These are phyloP conservation scores for Venturia carpophila DNA, from an alignment of 2,329 filamentous ascomycete genomes.

Conservation along the genomic window DNA sequence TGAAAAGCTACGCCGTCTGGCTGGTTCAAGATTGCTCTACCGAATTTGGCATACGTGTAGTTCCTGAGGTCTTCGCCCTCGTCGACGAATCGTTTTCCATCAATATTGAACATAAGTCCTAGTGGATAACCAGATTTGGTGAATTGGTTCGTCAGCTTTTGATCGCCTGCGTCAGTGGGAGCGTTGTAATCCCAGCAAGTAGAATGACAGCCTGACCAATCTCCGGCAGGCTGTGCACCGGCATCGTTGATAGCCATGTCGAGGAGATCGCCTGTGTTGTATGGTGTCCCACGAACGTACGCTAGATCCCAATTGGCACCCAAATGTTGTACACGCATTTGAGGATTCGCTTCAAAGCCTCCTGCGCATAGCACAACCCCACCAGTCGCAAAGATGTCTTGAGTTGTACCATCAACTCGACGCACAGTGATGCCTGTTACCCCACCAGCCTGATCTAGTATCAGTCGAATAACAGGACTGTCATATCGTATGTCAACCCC, in stretches of 20 bases:
- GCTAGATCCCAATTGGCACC: slow-evolving; percentile 57
- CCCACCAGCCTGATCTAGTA: slow-evolving; percentile 28
- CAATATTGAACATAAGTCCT: slow-evolving; percentile 51
- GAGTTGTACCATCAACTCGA: slow-evolving; percentile 21
- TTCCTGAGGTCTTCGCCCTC: slow-evolving; percentile 59
- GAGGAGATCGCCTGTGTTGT: slow-evolving; percentile 54
- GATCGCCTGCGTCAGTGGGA: slow-evolving; percentile 46
- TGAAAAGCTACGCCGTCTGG: slow-evolving; percentile 54
- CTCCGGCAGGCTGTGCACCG: slow-evolving; percentile 45
- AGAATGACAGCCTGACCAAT: slow-evolving; percentile 59
- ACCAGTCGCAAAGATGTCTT: slow-evolving; percentile 27
- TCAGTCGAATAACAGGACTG: slow-evolving; percentile 38
- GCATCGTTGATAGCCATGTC: slow-evolving; percentile 45
- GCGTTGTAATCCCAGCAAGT: slow-evolving; percentile 59
- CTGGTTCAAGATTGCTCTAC: slow-evolving; percentile 53
- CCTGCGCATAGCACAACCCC: slow-evolving; percentile 51
- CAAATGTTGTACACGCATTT: slow-evolving; percentile 36
- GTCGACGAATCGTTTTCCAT: slow-evolving; percentile 56
- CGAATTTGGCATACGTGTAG: slow-evolving; percentile 61
- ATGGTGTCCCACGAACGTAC: slow-evolving; percentile 52
- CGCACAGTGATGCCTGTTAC: slow-evolving; percentile 31
- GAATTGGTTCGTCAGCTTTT: slow-evolving; percentile 25
- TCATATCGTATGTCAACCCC: slow-evolving; percentile 40
- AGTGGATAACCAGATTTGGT: slow-evolving; percentile 63
- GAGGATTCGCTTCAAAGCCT: slow-evolving; percentile 55